Evolutionary conservation across 2,329 filamentous ascomycete species (phyloP), one percentile per base, ranked within the genome.

Genomic region (Dryadomyces quercus-mongolicae): DNA sequence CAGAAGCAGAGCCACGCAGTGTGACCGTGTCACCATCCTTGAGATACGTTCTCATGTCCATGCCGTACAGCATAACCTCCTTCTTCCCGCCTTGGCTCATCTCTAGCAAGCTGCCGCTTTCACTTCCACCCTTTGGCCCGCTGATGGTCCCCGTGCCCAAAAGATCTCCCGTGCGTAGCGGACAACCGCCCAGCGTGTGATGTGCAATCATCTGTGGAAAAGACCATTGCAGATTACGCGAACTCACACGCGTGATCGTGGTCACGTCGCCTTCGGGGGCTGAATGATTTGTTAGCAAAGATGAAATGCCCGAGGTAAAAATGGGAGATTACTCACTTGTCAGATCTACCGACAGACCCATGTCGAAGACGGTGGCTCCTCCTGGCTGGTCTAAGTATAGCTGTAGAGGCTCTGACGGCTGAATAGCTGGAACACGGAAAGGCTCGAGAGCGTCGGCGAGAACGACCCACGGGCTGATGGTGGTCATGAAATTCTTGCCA

Each of bases 191-290:
- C 55, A 88, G 78, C 2, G 85, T 84, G 66, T 93, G 88, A 67
- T 93, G 88, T 0, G 88, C 79, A 38, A 93, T 72, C 86, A 92
- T 91, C 65, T 93, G 88, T 0, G 85, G 78, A 71, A 89, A 93
- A 0, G 86, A 91, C 76, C 82, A 93, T 1, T 92, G 74, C 1
- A 93, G 72, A 51, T 74, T 67, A 59, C 74, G 78, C 10, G 82
- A 78, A 55, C 75, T 84, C 57, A 75, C 84, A 57, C 69, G 74
- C 1, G 76, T 73, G 49, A 91, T 77, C 0, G 77, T 79, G 0
- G 78, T 81, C 0, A 75, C 70, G 44, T 68, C 67, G n/a, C 71
- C 71, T 52, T 73, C 69, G 3, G 73, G 67, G 15, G 72, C 70
- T 71, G 49, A 34, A 6, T 8, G 21, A 6, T 3, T 31, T 18